phyloP scores from a whole-genome alignment of 352 stramenopile species.

The Phytophthora pluvialis region DNA sequence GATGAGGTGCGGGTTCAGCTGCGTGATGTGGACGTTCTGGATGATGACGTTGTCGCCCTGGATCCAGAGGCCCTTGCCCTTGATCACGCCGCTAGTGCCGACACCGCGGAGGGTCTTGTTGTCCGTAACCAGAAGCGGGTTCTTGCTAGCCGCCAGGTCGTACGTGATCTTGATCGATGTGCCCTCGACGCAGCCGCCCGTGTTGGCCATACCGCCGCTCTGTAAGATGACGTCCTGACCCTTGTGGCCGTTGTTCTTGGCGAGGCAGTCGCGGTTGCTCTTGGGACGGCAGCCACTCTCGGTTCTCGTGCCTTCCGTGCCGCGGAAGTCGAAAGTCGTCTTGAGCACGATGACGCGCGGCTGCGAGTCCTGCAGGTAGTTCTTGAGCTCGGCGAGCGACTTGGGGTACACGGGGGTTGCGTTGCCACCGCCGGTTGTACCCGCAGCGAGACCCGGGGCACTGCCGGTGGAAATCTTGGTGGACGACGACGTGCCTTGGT shows the following conservation, averaged over 20 bases:
- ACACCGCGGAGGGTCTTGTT: slow-evolving; percentile 58
- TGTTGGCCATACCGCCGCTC: slow-evolving; percentile 55
- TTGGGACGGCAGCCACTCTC: slow-evolving; percentile 55
- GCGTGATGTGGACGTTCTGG: slow-evolving; percentile 55
- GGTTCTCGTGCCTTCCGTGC: slow-evolving; percentile 53
- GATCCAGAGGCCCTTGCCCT: slow-evolving; percentile 51
- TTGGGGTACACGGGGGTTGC: slow-evolving; percentile 46
- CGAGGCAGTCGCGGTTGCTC: slow-evolving; percentile 49
- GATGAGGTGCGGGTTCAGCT: slow-evolving; percentile 53
- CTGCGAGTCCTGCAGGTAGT: slow-evolving; percentile 45
- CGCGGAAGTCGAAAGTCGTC: slow-evolving; percentile 58
- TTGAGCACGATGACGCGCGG: slow-evolving; percentile 62
- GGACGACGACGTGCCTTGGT: slow-evolving; percentile 6
- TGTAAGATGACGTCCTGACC: slow-evolving; percentile 64
- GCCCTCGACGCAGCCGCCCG: slow-evolving; percentile 53
- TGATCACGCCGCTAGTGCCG: slow-evolving; percentile 46
- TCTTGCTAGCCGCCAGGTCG: slow-evolving; percentile 30
- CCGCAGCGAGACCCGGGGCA: slow-evolving; percentile 25
- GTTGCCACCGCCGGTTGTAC: slow-evolving; percentile 52
- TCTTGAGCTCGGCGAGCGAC: slow-evolving; percentile 50
- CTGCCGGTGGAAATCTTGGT: slow-evolving; percentile 34
- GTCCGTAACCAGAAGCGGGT: slow-evolving; percentile 38
- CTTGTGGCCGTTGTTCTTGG: slow-evolving; percentile 63
- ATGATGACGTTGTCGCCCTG: slow-evolving; percentile 52
- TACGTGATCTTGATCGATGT: slow-evolving; percentile 41